phyloP scores from a whole-genome alignment of 305 asterid species.

The Rubia peregrina region DNA sequence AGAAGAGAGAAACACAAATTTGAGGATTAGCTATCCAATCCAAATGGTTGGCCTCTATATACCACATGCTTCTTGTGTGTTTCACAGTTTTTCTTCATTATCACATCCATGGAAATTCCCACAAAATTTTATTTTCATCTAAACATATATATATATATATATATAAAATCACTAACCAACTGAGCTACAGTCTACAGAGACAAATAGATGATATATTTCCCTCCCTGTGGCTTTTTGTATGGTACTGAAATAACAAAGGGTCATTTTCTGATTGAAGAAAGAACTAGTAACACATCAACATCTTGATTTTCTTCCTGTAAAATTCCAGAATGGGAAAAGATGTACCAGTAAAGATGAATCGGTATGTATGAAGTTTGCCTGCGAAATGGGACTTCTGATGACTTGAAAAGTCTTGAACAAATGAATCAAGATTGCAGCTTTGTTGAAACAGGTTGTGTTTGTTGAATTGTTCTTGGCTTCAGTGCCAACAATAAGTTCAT shows the following conservation, averaged over 20 bases:
- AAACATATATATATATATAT: no score
- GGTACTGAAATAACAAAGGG: constrained; percentile 7
- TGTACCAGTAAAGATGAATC: constrained; percentile 4
- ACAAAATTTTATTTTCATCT: not conserved
- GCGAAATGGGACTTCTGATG: not conserved
- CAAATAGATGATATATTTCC: not conserved
- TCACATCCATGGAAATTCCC: constrained; percentile 20
- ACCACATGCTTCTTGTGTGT: constrained; percentile 50
- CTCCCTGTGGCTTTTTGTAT: constrained; percentile 5
- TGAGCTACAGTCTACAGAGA: not conserved
- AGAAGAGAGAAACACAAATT: constrained; percentile 36
- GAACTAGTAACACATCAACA: constrained; percentile 7
- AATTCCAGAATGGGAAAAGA: not conserved
- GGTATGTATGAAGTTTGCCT: not conserved
- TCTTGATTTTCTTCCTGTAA: not conserved
- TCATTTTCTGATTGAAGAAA: constrained; percentile 8
- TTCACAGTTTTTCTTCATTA: constrained; percentile 41
- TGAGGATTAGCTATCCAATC: constrained; percentile 58
- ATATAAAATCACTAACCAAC: not conserved
- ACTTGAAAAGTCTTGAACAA: not conserved
- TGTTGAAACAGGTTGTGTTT: not conserved
- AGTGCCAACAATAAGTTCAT: constrained; percentile 12
- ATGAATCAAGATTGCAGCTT: not conserved
- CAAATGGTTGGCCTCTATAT: constrained; percentile 41
- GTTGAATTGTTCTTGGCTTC: constrained; percentile 9